phyloP scores from a whole-genome alignment of 1,139 yeast species.

The Geotrichum restrictum region DNA sequence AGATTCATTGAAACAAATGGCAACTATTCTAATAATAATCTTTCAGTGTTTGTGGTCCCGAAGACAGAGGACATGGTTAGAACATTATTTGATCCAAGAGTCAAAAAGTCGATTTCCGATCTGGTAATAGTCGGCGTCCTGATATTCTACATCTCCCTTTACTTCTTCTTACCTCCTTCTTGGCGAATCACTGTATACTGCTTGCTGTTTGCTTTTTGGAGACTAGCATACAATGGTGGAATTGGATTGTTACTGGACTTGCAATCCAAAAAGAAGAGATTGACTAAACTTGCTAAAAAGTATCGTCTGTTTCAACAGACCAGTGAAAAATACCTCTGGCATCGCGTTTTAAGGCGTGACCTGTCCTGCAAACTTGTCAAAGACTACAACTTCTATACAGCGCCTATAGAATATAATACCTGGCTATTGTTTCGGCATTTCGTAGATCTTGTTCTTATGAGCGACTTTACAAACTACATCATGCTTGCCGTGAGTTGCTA shows the following conservation, averaged over 20 bases:
- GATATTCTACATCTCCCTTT: conserved; percentile 51
- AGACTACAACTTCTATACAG: conserved; percentile 46
- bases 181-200: conserved; percentile 48
- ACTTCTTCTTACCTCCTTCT: conserved; percentile 37
- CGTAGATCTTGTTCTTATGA: conserved; percentile 81
- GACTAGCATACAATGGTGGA: conserved; percentile 73
- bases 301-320: conserved; percentile 45
- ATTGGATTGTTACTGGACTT: conserved; percentile 66
- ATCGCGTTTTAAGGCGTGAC: conserved; percentile 48
- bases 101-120: conserved; percentile 67
- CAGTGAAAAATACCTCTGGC: conserved; percentile 37
- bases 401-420: conserved; percentile 75
- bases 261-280: conserved; percentile 58
- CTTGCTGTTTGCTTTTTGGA: conserved; percentile 66
- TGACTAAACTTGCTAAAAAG: conserved; percentile 55
- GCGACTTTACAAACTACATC: conserved; percentile 75
- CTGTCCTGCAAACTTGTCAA: conserved; percentile 59
- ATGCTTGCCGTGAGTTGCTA: conserved; percentile 63
- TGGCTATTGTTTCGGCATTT: conserved; percentile 79
- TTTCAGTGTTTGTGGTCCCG: conserved; percentile 57
- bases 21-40: background rate
- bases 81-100: conserved; percentile 72
- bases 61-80: conserved; percentile 84
- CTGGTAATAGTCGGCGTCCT: conserved; percentile 53
- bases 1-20: background rate